Conservation (phyloP, 208 protist genomes). For the Trypanosoma congolense region DNA sequence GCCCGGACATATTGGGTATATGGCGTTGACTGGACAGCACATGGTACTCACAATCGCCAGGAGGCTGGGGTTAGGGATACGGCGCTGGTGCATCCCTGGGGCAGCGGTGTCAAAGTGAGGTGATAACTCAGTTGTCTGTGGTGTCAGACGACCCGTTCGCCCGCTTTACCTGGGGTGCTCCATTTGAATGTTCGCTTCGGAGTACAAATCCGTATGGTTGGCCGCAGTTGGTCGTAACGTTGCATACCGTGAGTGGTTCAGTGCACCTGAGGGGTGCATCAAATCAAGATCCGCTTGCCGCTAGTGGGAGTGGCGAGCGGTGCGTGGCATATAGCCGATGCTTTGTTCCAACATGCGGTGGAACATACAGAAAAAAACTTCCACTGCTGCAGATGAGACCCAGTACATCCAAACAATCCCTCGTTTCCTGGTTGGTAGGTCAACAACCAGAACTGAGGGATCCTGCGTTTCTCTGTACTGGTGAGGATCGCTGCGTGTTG, state of each 20-base stretch:
- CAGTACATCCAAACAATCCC: constrained; percentile 55
- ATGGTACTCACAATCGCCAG: neutral
- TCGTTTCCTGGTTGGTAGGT: constrained; percentile 46
- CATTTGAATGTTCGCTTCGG: constrained; percentile 77
- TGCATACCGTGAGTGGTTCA: constrained; percentile 46
- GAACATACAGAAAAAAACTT: constrained; percentile 48
- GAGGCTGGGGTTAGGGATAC: neutral
- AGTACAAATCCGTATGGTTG: constrained; percentile 81
- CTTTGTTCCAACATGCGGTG: constrained; percentile 69
- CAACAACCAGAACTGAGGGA: constrained; percentile 70
- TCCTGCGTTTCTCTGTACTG: constrained; percentile 68
- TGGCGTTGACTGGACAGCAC: constrained; percentile 70
- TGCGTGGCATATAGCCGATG: constrained; percentile 63
- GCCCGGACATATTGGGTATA: constrained; percentile 82
- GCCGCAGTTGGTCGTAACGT: constrained; percentile 78
- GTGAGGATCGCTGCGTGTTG: constrained; percentile 76
- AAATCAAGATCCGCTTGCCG: neutral
- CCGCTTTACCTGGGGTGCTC: constrained; percentile 64
- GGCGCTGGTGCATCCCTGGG: constrained; percentile 35
- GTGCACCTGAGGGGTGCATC: constrained; percentile 16
- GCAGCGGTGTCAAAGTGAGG: constrained; percentile 66
- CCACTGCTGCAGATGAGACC: constrained; percentile 73
- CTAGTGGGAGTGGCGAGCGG: neutral
- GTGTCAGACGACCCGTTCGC: constrained; percentile 47
- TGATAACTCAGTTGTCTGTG: constrained; percentile 77